Percentiles rank a stretch among this genome's conserved stretches.
These are phyloP conservation scores for Trichophyton mentagrophytes DNA, from an alignment of 2,329 filamentous ascomycete species.

Conservation along the genomic window DNA sequence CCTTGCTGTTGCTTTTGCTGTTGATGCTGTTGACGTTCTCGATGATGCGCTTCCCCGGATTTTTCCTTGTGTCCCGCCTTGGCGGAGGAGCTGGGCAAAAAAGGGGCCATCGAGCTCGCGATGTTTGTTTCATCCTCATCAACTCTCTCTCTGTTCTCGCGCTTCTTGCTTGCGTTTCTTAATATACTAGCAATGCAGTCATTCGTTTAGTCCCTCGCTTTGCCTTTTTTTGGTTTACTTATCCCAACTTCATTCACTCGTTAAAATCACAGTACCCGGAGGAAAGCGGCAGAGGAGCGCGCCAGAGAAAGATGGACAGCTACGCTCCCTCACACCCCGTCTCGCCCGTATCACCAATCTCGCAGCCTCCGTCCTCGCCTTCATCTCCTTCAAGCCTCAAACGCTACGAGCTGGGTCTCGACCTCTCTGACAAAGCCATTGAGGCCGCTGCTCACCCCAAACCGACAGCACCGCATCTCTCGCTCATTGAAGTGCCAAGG, in stretches of 20 bases:
- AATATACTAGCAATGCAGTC: not conserved
- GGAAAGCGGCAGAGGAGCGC: not conserved
- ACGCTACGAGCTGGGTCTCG: constrained; percentile 4
- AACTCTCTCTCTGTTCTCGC: no score
- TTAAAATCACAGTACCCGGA: not conserved
- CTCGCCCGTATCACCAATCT: not conserved
- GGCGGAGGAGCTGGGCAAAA: not conserved
- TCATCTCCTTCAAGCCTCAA: constrained; percentile 6
- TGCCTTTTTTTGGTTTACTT: no score
- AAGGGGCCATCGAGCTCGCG: not conserved
- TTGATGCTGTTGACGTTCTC: not conserved
- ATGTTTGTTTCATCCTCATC: not conserved
- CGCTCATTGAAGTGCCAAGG: constrained; percentile 9
- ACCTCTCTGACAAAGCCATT: not conserved
- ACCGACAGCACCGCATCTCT: constrained; percentile 4
- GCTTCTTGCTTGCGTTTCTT: no score
- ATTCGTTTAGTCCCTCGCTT: not conserved
- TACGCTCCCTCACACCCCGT: not conserved
- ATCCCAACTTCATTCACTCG: not conserved
- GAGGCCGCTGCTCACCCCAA: constrained; percentile 2
- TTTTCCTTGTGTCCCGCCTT: not conserved
- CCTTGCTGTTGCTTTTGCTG: not conserved
- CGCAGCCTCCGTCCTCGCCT: constrained; percentile 3
- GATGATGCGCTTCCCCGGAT: not conserved
- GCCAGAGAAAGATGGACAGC: not conserved